phyloP scores from a whole-genome alignment of 257 asterid species.

The Rubia yunnanensis region DNA sequence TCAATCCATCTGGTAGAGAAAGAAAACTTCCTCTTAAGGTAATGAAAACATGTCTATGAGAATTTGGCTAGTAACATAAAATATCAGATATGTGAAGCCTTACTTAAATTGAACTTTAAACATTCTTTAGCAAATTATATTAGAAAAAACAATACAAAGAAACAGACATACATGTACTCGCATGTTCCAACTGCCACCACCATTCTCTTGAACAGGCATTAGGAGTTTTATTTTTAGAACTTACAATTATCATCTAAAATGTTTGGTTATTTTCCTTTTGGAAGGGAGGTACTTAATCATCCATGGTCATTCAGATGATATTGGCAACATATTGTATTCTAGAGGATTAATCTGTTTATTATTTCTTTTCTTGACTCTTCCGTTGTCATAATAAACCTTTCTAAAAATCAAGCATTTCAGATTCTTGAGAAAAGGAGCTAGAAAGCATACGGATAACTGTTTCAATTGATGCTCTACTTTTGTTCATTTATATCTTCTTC shows the following conservation, averaged over 20 bases:
- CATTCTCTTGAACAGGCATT: neutral
- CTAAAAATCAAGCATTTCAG: neutral
- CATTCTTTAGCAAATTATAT: neutral
- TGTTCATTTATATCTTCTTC: neutral
- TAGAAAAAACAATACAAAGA: neutral
- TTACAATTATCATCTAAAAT: neutral
- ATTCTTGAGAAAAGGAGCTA: neutral
- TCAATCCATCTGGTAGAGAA: constrained; percentile 95
- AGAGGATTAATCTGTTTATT: neutral
- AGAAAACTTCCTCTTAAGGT: constrained; percentile 92
- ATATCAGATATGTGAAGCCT: neutral
- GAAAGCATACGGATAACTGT: neutral
- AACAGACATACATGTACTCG: neutral
- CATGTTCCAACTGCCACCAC: neutral
- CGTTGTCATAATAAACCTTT: neutral
- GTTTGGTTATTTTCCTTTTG: neutral
- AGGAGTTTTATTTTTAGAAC: neutral
- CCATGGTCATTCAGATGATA: neutral
- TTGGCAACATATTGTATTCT: neutral
- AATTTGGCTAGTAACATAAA: neutral
- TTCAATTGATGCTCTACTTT: neutral
- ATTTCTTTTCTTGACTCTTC: neutral
- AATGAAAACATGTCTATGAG: constrained; percentile 8
- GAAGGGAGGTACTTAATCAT: neutral
- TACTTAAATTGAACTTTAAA: neutral